These are phyloP conservation scores for Aureobasidium sp. DNA, from an alignment of 2,329 filamentous ascomycete species.

Conservation along the genomic window DNA sequence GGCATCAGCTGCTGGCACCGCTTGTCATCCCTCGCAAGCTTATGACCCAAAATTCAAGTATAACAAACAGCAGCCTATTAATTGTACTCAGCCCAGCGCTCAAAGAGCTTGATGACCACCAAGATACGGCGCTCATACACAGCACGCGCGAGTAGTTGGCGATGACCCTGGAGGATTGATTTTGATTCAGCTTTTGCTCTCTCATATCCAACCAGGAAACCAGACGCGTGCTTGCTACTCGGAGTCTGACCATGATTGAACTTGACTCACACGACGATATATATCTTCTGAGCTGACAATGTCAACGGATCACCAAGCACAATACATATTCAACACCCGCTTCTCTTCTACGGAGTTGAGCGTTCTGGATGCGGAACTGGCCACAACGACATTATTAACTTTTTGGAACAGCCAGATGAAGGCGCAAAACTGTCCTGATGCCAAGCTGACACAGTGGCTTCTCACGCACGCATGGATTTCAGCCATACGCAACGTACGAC, in stretches of 20 bases:
- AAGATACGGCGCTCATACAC: not conserved
- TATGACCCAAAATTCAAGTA: not conserved
- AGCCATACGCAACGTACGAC: not conserved
- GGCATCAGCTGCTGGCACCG: not conserved
- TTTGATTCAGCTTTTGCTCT: not conserved
- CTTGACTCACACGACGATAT: not conserved
- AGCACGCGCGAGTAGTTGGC: not conserved
- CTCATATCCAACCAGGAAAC: not conserved
- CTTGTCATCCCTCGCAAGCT: not conserved
- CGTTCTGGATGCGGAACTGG: not conserved
- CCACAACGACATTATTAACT: not conserved
- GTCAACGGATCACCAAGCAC: not conserved
- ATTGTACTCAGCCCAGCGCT: not conserved
- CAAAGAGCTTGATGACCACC: not conserved
- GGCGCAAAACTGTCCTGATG: too few species aligned
- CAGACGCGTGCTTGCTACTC: not conserved
- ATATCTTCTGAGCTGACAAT: not conserved
- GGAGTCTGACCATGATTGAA: not conserved
- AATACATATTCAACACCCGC: not conserved
- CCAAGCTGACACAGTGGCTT: not conserved
- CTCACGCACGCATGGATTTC: not conserved
- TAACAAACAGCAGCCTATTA: not conserved
- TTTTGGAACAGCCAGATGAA: not conserved
- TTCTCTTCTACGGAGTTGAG: not conserved
- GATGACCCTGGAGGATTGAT: not conserved